phyloP scores from a whole-genome alignment of 2,329 filamentous ascomycete genomes.

The Gremmenia infestans region DNA sequence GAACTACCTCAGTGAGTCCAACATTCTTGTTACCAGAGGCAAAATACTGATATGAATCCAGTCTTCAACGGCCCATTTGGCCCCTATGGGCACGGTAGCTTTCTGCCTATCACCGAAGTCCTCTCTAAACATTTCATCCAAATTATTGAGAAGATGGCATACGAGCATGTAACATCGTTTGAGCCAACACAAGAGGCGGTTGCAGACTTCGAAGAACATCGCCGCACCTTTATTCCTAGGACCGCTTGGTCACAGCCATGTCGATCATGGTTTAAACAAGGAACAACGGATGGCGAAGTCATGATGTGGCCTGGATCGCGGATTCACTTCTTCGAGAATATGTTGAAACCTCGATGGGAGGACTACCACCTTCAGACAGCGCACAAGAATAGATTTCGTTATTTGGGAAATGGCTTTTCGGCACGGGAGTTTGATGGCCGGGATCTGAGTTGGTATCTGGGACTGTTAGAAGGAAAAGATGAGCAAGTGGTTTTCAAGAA shows the following conservation, averaged over 20 bases:
- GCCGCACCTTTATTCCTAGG: conserved; percentile 29
- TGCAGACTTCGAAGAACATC: conserved; percentile 28
- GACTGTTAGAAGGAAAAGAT: conserved; percentile 9
- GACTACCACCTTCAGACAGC: conserved; percentile 37
- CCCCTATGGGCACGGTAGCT: conserved; percentile 11
- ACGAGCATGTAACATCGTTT: conserved; percentile 35
- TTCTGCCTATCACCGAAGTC: conserved; percentile 13
- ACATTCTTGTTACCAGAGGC: not conserved
- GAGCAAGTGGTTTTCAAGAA: conserved; percentile 1
- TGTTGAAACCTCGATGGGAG: conserved; percentile 36
- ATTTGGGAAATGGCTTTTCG: conserved; percentile 38
- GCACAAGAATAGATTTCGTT: conserved; percentile 26
- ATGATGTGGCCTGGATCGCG: conserved; percentile 44
- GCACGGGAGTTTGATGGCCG: conserved; percentile 31
- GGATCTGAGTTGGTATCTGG: conserved; percentile 12
- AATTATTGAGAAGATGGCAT: conserved; percentile 31
- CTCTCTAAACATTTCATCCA: conserved; percentile 20
- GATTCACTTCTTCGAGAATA: conserved; percentile 42
- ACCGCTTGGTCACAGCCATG: conserved; percentile 22
- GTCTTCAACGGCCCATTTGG: conserved; percentile 6
- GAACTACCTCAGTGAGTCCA: conserved; percentile 23
- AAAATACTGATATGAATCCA: too few relatives aligned
- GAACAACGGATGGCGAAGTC: conserved; percentile 11
- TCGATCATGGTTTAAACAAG: conserved; percentile 24
- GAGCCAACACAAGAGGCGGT: conserved; percentile 37